Base-by-base conservation (phyloP, 2,329 filamentous ascomycete species). In the Reticulascus tulasneorum region DNA sequence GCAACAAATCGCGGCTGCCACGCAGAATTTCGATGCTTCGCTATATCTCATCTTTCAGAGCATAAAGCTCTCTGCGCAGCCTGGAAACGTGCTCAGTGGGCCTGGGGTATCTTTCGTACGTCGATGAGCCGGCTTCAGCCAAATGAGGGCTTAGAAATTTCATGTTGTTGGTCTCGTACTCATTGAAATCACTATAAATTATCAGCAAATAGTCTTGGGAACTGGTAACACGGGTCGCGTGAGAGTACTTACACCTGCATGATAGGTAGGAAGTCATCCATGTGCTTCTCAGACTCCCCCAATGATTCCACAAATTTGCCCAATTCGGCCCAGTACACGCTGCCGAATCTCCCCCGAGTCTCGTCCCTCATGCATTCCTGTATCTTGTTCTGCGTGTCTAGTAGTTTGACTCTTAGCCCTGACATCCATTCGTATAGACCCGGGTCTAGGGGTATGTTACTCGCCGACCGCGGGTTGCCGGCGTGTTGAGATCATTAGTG, bases 1-100 rank as follows among this genome's bases (percentile, higher is more conserved):
- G 23, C 9, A 26, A 38, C 15, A 22, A 44, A n/a, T 20, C 33
- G 16, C 35, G 29, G 15, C 35, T 28, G 3, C 24, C 18, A 3
- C 37, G 15, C 4, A 54, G 39, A 19, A 48, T 38, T 12, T 25
- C 25, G 5, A 51, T 24, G 13, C 40, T 49, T 9, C 41, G 33
- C 10, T 40, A 37, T 7, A 56, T 37, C 21, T 48, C 39, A 26
- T 54, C 49, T 40, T 47, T 49, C 20, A 56, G 38, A 2, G 18
- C 18, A 29, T 50, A 54, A 9, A 55, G 22, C 19, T 44, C 47
- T 26, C 37, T 37, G n/a, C 47, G 47, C n/a, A 51, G 37, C 16
- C 42, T 43, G 9, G 35, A 13, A 3, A 46, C 9, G 17, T 32
- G 25, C 4, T 33, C 29, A 3, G 23, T 29, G 15, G 25, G 20